Evolutionary conservation across 2,329 filamentous ascomycete species (phyloP), one percentile per base, ranked within the genome.

Genomic region (Aspergillus quadricinctus): DNA sequence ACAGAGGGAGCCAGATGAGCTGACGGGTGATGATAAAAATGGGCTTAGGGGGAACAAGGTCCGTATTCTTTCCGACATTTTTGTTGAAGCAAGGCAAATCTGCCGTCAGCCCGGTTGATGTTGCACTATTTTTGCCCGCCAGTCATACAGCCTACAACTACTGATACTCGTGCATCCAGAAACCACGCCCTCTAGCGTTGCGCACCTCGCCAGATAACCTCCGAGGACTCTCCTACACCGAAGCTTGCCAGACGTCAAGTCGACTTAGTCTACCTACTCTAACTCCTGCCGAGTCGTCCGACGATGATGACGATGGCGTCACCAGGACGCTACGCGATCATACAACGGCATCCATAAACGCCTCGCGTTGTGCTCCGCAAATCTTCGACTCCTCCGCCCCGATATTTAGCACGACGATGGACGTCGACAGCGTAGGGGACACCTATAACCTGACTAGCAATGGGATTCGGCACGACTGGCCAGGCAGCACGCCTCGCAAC

Each of bases 1-100:
- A 41, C 65, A 50, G 41, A 64, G 69, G 53, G 67, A 67, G 10
- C 41, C 88, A 72, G 58, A 75, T 82, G 63, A 85, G 77, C 69
- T 88, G 83, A 49, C 87, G 70, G 61, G 88, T 78, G 70, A 88
- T 84, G 58, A 82, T 71, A n/a, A 88, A n/a, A 51, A 49, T 31
- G 45, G 48, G n/a, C 27, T 53, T 27, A 64, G 56, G 52, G 66
- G 62, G 46, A 63, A 52, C 21, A 71, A 71, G 67, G 69, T 70
- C 56, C 7, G 58, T 62, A 19, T 25, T 51, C 40, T 25, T 25
- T 40, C 29, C 7, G n/a, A 21, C 21, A n/a, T n/a, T 50, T 19
- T 29, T 21, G 27, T 50, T 17, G 31, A 17, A 17, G 31, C 31
- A 37, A 17, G 31, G 31, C 31, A 17, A 37, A 37, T 17, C 14